Conservation (phyloP, 148 eudicot species). For the Chenopodium suecicum region DNA sequence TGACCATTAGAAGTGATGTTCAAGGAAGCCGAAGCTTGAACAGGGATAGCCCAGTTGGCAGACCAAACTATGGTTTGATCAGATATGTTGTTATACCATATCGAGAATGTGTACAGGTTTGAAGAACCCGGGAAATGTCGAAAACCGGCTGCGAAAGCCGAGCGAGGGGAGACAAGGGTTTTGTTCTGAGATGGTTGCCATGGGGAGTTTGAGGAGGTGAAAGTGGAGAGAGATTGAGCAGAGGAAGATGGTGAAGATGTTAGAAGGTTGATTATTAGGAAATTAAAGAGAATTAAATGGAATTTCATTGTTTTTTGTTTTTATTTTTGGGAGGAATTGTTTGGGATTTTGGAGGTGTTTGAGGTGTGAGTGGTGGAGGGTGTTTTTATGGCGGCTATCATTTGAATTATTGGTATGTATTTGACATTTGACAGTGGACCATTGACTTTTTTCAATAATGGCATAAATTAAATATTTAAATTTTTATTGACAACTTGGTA, state of each 20-base stretch:
- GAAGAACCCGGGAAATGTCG: slow-evolving; percentile 27
- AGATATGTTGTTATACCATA: slow-evolving; percentile 49
- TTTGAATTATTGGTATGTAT: neutral
- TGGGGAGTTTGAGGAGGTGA: slow-evolving; percentile 40
- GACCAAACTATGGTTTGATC: slow-evolving; percentile 49
- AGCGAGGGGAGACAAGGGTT: slow-evolving; percentile 52
- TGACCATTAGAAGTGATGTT: slow-evolving; percentile 42
- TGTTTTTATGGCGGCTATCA: neutral
- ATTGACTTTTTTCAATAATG: neutral
- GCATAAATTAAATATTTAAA: no score
- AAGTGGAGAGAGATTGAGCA: slow-evolving; percentile 32
- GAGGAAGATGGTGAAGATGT: neutral
- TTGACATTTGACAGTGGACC: neutral
- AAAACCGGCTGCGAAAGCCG: slow-evolving; percentile 66
- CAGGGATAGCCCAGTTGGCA: slow-evolving; percentile 38
- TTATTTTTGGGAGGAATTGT: neutral
- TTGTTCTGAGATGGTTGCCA: slow-evolving; percentile 52
- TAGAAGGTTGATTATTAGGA: slow-evolving; percentile 3
- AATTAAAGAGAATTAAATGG: neutral
- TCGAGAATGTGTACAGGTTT: slow-evolving; percentile 44
- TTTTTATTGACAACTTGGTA: neutral
- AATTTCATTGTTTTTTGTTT: neutral
- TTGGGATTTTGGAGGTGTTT: neutral
- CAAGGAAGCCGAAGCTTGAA: slow-evolving; percentile 38
- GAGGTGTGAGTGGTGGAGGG: neutral